These are phyloP conservation scores for Ascochyta fabae DNA, from an alignment of 2,329 filamentous ascomycete species.

Conservation along the genomic window DNA sequence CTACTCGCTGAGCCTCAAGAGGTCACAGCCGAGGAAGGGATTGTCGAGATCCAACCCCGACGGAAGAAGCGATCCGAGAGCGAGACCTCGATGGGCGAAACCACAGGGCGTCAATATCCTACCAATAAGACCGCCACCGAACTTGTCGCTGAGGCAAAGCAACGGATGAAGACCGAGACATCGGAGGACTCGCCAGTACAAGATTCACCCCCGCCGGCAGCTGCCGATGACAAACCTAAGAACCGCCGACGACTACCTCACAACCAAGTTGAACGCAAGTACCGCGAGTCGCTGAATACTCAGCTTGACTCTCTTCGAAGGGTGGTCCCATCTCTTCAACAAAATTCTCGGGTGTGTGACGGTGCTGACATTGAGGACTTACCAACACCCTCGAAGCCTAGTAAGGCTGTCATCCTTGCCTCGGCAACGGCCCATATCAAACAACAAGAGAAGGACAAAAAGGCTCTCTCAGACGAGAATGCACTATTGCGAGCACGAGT, in stretches of 20 bases:
- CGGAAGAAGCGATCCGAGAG: conserved; percentile 48
- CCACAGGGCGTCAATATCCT: conserved; percentile 39
- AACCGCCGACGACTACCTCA: conserved; percentile 48
- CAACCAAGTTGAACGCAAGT: conserved; percentile 56
- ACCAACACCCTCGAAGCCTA: conserved; percentile 50
- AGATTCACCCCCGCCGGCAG: conserved; percentile 24
- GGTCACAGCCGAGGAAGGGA: conserved; percentile 42
- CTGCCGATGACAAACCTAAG: conserved; percentile 41
- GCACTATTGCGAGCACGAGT: conserved; percentile 48
- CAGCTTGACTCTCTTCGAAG: conserved; percentile 52
- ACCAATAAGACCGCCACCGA: conserved; percentile 25
- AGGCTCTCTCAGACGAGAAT: conserved; percentile 49
- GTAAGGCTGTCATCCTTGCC: conserved; percentile 56
- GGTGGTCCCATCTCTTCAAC: conserved; percentile 51
- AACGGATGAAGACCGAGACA: conserved; percentile 43
- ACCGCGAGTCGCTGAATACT: conserved; percentile 55
- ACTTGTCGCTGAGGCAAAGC: conserved; percentile 24
- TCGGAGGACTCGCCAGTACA: conserved; percentile 37
- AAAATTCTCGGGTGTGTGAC: conserved; percentile 44
- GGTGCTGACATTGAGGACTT: conserved; percentile 53
- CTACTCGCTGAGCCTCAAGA: conserved; percentile 40
- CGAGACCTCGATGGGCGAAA: conserved; percentile 35
- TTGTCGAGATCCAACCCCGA: conserved; percentile 47
- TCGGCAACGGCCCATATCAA: conserved; percentile 56
- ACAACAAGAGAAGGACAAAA: conserved; percentile 53